Evolutionary conservation across 306 rosid species (phyloP), one percentile per base, ranked within the genome.

Genomic region (Sicyos edulis): DNA sequence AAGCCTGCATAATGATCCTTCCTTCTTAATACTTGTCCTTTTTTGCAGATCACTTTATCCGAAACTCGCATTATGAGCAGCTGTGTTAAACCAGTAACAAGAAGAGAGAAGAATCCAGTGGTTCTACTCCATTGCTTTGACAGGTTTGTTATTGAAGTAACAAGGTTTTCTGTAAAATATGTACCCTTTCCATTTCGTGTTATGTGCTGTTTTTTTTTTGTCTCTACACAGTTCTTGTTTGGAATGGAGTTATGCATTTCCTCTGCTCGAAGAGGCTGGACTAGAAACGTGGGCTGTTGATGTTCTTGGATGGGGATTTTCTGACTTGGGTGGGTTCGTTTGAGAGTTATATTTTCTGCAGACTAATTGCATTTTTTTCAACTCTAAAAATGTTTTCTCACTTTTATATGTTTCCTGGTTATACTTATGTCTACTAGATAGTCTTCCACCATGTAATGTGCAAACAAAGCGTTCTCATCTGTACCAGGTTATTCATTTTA

Each of bases 251-350:
- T 83, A 86, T 47, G 75, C 82, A 12, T 78, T 85, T 53, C 99
- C 99, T n/a, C 75, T 93, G 79, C 92, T 89, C 14, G 97, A 93
- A 78, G 88, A 91, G 76, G 86, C 87, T 51, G 96, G 97, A 49
- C 73, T 87, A 40, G 99, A 93, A 81, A 85, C 92, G 44, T 93
- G 99, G 99, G 96, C 99, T 26, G 59, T 93, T 50, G 99, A 93
- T 82, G 85, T 91, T 79, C 97, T 93, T 67, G 99, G 99, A 65
- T 93, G 99, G 99, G 99, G 99, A 67, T 93, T 93, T 89, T 88
- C 88, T 74, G 87, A 91, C 82, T 86, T 91, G 85, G 96, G 99
- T 93, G 79, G 71, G 59, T 71, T 70, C 37, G 14, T 17, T 60
- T 67, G 1, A 49, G 45, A 60, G 34, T 44, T 45, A 47, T 16